Conservation (phyloP, 208 protist species). For the Trypanosoma brucei region DNA sequence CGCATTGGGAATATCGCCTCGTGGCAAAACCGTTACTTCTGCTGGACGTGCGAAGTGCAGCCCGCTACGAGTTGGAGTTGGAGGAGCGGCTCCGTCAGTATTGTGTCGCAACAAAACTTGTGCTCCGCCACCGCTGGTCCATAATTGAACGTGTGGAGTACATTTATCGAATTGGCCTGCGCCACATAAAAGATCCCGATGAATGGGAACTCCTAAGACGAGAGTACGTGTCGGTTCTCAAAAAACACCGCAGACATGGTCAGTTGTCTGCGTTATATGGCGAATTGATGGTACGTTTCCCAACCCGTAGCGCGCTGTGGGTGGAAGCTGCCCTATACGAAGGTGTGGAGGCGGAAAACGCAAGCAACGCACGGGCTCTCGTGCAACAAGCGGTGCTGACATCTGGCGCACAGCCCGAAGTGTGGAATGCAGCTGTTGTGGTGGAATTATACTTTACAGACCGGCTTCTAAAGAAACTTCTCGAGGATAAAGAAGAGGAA, state of each 20-base stretch:
- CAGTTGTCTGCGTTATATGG: constrained; percentile 73
- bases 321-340: constrained; percentile 77
- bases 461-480: constrained; percentile 41
- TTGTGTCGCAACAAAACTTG: constrained; percentile 61
- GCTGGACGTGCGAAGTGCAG: constrained; percentile 74
- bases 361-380: constrained; percentile 69
- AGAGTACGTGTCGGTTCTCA: constrained; percentile 65
- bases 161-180: constrained; percentile 79
- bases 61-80: constrained; percentile 70
- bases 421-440: constrained; percentile 69
- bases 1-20: constrained; percentile 83
- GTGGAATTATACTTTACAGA: constrained; percentile 71
- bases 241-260: constrained; percentile 43
- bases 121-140: constrained; percentile 73
- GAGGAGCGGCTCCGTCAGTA: constrained; percentile 62
- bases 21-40: constrained; percentile 84
- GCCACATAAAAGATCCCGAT: constrained; percentile 47
- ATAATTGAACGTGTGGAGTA: constrained; percentile 77
- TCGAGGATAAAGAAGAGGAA: constrained; percentile 25
- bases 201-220: constrained; percentile 54
- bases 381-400: constrained; percentile 76
- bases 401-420: constrained; percentile 35
- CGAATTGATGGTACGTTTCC: constrained; percentile 64
- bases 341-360: constrained; percentile 47
- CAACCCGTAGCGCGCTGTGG: constrained; percentile 64